phyloP scores from a whole-genome alignment of 805 yeast species.

The Martiniozyma abietophila region DNA sequence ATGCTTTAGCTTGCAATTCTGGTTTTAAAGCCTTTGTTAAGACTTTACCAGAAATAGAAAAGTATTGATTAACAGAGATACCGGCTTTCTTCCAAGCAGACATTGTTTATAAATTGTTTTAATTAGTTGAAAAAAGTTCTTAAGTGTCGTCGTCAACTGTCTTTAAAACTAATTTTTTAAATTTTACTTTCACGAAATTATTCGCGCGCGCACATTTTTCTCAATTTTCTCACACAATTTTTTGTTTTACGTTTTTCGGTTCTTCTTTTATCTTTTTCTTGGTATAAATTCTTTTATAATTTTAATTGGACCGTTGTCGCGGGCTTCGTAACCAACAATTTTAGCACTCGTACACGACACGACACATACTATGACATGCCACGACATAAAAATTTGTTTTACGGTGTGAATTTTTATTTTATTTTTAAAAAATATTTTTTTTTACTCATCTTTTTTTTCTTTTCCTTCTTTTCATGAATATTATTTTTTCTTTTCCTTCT shows the following conservation, averaged over 20 bases:
- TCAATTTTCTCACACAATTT: too few species aligned
- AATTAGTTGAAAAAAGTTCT: not conserved
- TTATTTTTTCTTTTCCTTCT: not conserved
- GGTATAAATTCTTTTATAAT: not conserved
- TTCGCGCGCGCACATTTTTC: too few species aligned
- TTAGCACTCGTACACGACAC: not conserved
- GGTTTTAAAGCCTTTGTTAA: slow-evolving; percentile 84
- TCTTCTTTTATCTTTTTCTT: too few species aligned
- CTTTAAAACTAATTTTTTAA: not conserved
- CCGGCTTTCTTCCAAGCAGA: slow-evolving; percentile 61
- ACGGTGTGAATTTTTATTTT: not conserved
- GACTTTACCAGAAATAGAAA: slow-evolving; percentile 83
- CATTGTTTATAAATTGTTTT: slow-evolving; percentile 26
- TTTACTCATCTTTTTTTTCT: not conserved
- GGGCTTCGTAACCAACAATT: slow-evolving; percentile 7
- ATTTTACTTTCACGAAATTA: too few species aligned
- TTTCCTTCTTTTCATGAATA: not conserved
- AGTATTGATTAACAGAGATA: slow-evolving; percentile 73
- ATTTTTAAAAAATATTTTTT: not conserved
- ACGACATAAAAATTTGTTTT: not conserved
- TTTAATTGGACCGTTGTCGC: not conserved
- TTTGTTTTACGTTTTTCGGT: too few species aligned
- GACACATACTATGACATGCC: slow-evolving; percentile 12
- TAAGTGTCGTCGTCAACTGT: too few species aligned
- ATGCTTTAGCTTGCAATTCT: slow-evolving; percentile 65